Evolutionary conservation across 768 basidiomycete genomes (phyloP), one percentile per base, ranked within the genome.

Genomic region (Fomitopsis serialis): DNA sequence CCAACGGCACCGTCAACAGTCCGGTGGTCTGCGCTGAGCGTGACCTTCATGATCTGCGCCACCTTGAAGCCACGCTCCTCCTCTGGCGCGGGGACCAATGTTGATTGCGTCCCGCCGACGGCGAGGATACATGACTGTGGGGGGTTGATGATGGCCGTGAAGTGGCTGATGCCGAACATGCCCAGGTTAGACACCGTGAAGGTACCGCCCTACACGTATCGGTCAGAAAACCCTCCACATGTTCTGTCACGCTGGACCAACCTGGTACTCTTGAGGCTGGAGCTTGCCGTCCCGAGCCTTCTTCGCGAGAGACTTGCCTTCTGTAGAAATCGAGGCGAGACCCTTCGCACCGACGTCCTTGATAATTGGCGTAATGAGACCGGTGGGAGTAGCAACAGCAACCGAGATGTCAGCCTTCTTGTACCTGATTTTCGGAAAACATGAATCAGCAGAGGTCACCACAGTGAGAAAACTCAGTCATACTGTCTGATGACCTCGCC

Each of bases 181-280:
- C 97, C 97, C 52, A 99, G 79, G 75, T 99, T 99, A 55, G 97
- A 99, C 68, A 99, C 92, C 42, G 97, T 98, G 76, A 99, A 98
- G 12, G 95, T 91, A 46, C 97, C 97, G 51, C 97, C 97, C 89
- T 93, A 57, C 21, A 54, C 43, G 44, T 46, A 35, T 4, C 21
- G 8, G 48, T 21, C 32, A 25, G 44, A 25, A 53, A 42, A 44
- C 29, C 45, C 42, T n/a, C 17, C 42, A 9, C 29, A 44, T 40
- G 34, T 9, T 25, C 36, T 2, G n/a, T 15, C 36, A 5, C n/a
- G 40, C 42, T 9, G 32, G 21, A 66, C 65, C 47, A 59, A 88
- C 91, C 85, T 99, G 96, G 76, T 98, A 99, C 70, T 99, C 96
- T 51, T 87, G 77, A 23, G 96, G 97, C 66, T 87, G 79, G 54